phyloP scores from a whole-genome alignment of 2,329 filamentous ascomycete species.

The Fusarium ambrosium region DNA sequence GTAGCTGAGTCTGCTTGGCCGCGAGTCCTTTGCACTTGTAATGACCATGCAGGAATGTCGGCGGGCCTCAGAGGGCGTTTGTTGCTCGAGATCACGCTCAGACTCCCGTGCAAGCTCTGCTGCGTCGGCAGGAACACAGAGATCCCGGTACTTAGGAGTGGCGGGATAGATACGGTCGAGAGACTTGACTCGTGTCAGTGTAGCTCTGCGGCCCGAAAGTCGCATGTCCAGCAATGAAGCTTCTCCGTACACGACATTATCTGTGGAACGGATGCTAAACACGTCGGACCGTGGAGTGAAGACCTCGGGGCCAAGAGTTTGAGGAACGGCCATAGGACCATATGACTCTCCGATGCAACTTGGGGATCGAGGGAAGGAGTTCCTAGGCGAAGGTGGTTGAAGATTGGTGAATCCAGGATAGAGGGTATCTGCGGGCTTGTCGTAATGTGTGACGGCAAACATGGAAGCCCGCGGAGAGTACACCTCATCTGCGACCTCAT shows the following conservation, averaged over 20 bases:
- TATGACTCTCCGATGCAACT: slow-evolving; percentile 55
- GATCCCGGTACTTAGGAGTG: slow-evolving; percentile 51
- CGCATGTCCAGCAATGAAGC: slow-evolving; percentile 56
- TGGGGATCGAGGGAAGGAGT: slow-evolving; percentile 39
- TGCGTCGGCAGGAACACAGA: slow-evolving; percentile 44
- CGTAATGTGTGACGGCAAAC: slow-evolving; percentile 49
- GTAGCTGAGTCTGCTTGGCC: slow-evolving; percentile 41
- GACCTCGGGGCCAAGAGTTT: slow-evolving; percentile 38
- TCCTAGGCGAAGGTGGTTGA: slow-evolving; percentile 39
- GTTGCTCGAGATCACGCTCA: slow-evolving; percentile 17
- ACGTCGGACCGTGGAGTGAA: slow-evolving; percentile 52
- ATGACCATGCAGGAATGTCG: slow-evolving; percentile 48
- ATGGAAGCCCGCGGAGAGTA: slow-evolving; percentile 40
- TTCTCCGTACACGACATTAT: slow-evolving; percentile 57
- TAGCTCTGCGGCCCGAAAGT: slow-evolving; percentile 41
- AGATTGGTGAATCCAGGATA: slow-evolving; percentile 39
- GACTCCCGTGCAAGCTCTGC: slow-evolving; percentile 38
- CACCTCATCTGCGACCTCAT: slow-evolving; percentile 30
- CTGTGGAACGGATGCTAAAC: slow-evolving; percentile 52
- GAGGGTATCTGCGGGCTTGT: slow-evolving; percentile 42
- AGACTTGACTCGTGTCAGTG: slow-evolving; percentile 53
- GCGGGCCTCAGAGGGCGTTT: slow-evolving; percentile 23
- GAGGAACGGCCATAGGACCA: slow-evolving; percentile 29
- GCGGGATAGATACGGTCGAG: slow-evolving; percentile 53
- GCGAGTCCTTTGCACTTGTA: slow-evolving; percentile 38